Evolutionary conservation across 768 basidiomycete genomes (phyloP).

Genomic region (Podaxis mareebaensis): DNA sequence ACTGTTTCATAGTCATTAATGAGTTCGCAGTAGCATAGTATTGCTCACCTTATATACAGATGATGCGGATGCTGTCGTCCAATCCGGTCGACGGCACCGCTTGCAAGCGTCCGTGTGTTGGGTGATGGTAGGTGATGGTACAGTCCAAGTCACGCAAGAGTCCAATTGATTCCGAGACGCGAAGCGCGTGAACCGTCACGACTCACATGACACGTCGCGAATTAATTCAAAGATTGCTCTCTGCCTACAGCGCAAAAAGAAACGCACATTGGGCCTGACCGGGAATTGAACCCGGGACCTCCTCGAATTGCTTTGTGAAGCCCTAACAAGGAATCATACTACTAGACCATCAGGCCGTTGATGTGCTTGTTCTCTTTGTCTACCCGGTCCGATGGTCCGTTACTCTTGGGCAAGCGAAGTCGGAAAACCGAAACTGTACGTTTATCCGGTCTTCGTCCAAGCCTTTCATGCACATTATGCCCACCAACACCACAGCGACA

Average conservation of each 20-base stretch:
- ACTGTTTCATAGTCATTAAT: neutral
- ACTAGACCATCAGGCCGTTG: conserved; percentile 7
- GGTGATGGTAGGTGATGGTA: neutral
- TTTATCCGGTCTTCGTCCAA: too few species aligned
- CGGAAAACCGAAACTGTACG: too few species aligned
- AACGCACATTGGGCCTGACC: conserved; percentile 55
- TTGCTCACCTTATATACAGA: conserved; percentile 10
- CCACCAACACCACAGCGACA: conserved; percentile 24
- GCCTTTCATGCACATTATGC: too few species aligned
- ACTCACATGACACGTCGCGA: neutral
- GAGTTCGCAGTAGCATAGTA: neutral
- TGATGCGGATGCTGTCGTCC: neutral
- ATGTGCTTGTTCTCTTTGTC: conserved; percentile 2
- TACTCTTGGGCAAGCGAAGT: too few species aligned
- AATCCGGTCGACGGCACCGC: neutral
- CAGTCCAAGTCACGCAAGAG: neutral
- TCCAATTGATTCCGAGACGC: neutral
- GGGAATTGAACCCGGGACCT: conserved; percentile 88
- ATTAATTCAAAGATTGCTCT: neutral
- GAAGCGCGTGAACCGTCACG: neutral
- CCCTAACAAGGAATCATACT: conserved; percentile 7
- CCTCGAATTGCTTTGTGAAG: conserved; percentile 45
- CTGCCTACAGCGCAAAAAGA: neutral
- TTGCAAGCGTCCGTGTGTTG: neutral
- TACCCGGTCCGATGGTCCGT: too few species aligned